Evolutionary conservation across 225 moss, liverwort and hornwort genomes (phyloP), one percentile per base, ranked within the genome.

Genomic region (Pseudisothecium myosuroides): DNA sequence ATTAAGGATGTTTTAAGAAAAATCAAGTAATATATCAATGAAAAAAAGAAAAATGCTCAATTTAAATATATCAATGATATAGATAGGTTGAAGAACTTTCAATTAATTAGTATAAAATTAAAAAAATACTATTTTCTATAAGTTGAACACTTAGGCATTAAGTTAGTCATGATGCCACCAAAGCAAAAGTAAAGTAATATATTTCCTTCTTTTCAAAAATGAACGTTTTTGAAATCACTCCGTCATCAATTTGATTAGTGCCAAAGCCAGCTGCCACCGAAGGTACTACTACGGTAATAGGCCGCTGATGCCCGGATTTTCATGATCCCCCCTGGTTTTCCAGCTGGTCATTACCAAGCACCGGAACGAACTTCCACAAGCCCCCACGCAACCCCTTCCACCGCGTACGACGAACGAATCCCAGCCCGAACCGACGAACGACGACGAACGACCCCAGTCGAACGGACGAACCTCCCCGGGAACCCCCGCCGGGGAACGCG

Each of bases 321-420:
- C 54, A 41, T 85, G 73, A 86, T 85, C 54, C 54, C 54, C 12
- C 47, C 32, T n/a, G n/a, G 64, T 52, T 88, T 89, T 88, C 92
- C 90, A 92, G 92, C 92, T 90, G 88, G 92, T 79, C 77, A 79
- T 86, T 73, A 86, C 58, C 89, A 41, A 84, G 87, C 89, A 83
- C 87, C 26, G 18, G 37, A 68, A 62, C 47, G 68, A 55, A 74
- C 76, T 64, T 84, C 54, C 14, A 27, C 86, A 89, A 76, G 67
- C 82, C 83, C 81, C 45, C 55, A 83, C 78, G 10, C 71, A 71
- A 31, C 12, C 47, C 28, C 73, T 88, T 83, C 84, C 39, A 56
- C 47, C 55, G 49, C 27, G 62, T 63, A 63, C 45, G 36, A 75
- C 86, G 69, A 79, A 47, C 60, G 59, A 69, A 69, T 31, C 69